Evolutionary conservation across 1,284 basidiomycete species (phyloP).

Genomic region (Ustilago crameri): DNA sequence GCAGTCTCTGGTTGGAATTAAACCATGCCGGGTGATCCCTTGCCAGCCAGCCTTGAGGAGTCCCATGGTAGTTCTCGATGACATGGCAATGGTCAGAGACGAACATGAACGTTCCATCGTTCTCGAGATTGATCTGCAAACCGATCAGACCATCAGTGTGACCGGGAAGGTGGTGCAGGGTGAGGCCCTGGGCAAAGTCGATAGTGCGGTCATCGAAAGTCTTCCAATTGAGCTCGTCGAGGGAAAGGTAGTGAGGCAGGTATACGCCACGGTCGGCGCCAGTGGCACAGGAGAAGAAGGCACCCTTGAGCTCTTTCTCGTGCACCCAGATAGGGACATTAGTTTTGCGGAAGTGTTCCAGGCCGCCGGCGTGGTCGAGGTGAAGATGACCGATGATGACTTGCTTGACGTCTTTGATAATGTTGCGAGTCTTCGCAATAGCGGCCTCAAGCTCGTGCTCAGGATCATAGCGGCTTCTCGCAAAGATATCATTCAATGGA

Average conservation of each 20-base stretch:
- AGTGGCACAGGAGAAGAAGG: slow-evolving; percentile 59
- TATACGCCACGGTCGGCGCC: slow-evolving; percentile 59
- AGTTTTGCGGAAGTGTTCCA: slow-evolving; percentile 52
- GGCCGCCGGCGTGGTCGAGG: slow-evolving; percentile 64
- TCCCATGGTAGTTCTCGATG: slow-evolving; percentile 56
- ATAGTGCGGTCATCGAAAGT: slow-evolving; percentile 58
- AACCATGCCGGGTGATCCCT: slow-evolving; percentile 60
- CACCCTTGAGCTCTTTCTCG: slow-evolving; percentile 57
- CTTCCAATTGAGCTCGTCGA: slow-evolving; percentile 61
- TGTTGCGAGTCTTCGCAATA: slow-evolving; percentile 57
- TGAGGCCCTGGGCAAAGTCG: slow-evolving; percentile 61
- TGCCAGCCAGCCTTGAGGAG: slow-evolving; percentile 58
- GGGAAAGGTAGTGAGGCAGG: slow-evolving; percentile 50
- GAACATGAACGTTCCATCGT: slow-evolving; percentile 57
- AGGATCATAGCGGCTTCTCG: slow-evolving; percentile 30
- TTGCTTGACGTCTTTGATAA: slow-evolving; percentile 54
- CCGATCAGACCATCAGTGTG: slow-evolving; percentile 63
- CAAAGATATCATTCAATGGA: slow-evolving; percentile 54
- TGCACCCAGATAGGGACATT: slow-evolving; percentile 63
- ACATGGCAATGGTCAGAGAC: slow-evolving; percentile 54
- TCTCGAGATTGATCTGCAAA: slow-evolving; percentile 58
- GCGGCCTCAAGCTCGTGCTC: slow-evolving; percentile 65
- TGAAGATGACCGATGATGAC: slow-evolving; percentile 57
- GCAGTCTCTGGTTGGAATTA: slow-evolving; percentile 55
- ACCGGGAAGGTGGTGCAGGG: slow-evolving; percentile 62